A percentile compares a stretch with the other conserved stretches of the same genome.
These are phyloP conservation scores for Cylindrotheca fusiformis DNA, from an alignment of 108 stramenopile species.

Conservation along the genomic window DNA sequence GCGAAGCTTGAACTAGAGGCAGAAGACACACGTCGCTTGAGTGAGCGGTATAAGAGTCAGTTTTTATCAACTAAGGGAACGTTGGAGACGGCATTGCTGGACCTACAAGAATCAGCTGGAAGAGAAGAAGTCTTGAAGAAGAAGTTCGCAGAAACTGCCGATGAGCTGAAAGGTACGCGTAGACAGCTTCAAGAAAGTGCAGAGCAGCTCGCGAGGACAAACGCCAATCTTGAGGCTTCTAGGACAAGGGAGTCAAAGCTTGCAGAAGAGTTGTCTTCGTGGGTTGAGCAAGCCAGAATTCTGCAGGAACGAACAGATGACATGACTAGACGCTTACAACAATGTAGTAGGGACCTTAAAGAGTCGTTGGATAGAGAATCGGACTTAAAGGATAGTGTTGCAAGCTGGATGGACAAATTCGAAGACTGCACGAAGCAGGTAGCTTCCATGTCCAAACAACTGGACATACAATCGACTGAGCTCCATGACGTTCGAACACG, in stretches of 20 bases:
- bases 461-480: background rate
- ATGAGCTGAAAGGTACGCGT: conserved; percentile 18
- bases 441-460: background rate
- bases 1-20: conserved; percentile 57
- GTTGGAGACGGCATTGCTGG: conserved; percentile 45
- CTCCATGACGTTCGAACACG: conserved; percentile 5
- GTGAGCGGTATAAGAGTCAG: conserved; percentile 66
- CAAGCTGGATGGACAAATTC: conserved; percentile 17
- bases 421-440: conserved; percentile 4
- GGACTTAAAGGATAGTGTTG: conserved; percentile 23
- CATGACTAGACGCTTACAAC: conserved; percentile 19
- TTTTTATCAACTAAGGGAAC: conserved; percentile 59
- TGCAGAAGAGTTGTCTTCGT: conserved; percentile 25
- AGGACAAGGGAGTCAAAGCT: conserved; percentile 25
- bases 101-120: conserved; percentile 16
- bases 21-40: conserved; percentile 59
- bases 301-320: conserved; percentile 26
- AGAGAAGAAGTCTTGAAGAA: conserved; percentile 19
- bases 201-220: conserved; percentile 15
- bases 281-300: conserved; percentile 23
- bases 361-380: conserved; percentile 22
- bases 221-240: conserved; percentile 19
- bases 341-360: conserved; percentile 21
- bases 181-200: conserved; percentile 15
- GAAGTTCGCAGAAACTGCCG: conserved; percentile 15